Evolutionary conservation across 2,329 filamentous ascomycete genomes (phyloP), one percentile per base, ranked within the genome.

Genomic region (Microsporum audouinii): DNA sequence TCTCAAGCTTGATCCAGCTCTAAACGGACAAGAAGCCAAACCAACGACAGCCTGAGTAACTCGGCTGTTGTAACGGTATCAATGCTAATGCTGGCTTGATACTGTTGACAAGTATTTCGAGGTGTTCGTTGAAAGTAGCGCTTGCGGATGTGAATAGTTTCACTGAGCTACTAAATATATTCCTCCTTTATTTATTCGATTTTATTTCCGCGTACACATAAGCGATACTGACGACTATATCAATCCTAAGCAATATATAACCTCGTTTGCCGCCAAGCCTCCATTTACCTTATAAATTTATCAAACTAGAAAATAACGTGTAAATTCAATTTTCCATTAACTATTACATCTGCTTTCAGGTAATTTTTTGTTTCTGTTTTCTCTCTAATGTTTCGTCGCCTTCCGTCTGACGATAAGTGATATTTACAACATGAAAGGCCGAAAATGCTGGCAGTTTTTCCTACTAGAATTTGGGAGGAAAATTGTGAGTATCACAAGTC

Each of bases 1-100:
- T 6, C 73, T 72, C 5, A 60, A 64, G 5, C 43, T 60, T 34
- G 59, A 61, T n/a, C 29, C 33, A 8, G 31, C 49, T 23, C 17
- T 57, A 6, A 63, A 63, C n/a, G 56, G 12, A 27, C 7, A 58
- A 43, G 56, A 23, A 58, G 29, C 5, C 3, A 41, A 45, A 58
- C n/a, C 23, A 8, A 58, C 17, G 10, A 34, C n/a, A 3, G n/a
- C n/a, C 14, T 55, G 27, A 36, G 38, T 33, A 12, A 33, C 27
- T 33, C 38, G 6, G 5, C 12, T 14, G 27, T 6, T 12, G 23
- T 3, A 10, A 10, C 27, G 27, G 45, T 51, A 23, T 27, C 14
- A 23, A 31, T 55, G 31, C 36, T 23, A n/a, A 29, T 51, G 27
- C 36, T 53, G 4, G 31, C 14, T n/a, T 33, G 51, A 55, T 55